These are phyloP conservation scores for Carex myosuroides DNA, from an alignment of 176 grass and related monocot genomes.

Conservation along the genomic window DNA sequence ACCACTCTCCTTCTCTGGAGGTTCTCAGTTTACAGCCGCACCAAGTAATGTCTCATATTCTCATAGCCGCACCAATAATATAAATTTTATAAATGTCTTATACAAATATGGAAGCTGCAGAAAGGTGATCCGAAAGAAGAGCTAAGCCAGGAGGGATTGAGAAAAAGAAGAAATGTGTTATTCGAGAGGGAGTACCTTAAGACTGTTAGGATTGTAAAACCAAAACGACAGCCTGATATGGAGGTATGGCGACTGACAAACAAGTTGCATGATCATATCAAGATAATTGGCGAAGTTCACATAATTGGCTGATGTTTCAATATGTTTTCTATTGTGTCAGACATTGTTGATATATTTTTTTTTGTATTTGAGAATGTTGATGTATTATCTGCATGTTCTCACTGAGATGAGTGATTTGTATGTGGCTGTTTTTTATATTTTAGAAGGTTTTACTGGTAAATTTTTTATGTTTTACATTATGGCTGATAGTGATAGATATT, in stretches of 20 bases:
- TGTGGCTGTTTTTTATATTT: too few species aligned
- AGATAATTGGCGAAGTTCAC: neutral
- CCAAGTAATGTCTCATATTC: neutral
- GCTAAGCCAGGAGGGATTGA: neutral
- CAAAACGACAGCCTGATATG: neutral
- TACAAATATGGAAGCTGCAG: neutral
- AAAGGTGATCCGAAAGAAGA: neutral
- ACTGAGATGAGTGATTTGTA: too few species aligned
- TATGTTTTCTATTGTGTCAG: neutral
- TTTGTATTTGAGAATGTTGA: too few species aligned
- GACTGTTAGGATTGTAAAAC: neutral
- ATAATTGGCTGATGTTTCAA: neutral
- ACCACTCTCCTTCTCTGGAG: neutral
- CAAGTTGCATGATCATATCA: neutral
- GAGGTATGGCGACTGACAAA: neutral
- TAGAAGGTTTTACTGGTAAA: too few species aligned
- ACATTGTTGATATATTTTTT: neutral
- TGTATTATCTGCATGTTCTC: too few species aligned
- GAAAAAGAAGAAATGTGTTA: neutral
- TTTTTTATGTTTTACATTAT: too few species aligned
- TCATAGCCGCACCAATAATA: too few species aligned
- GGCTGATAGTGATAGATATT: too few species aligned
- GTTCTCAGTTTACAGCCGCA: neutral
- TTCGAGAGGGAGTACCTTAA: neutral
- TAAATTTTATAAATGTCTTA: neutral